Percentiles rank a stretch among this genome's conserved stretches.
Evolutionary conservation across 345 rosid species (phyloP).

Genomic region (Populus ilicifolia): DNA sequence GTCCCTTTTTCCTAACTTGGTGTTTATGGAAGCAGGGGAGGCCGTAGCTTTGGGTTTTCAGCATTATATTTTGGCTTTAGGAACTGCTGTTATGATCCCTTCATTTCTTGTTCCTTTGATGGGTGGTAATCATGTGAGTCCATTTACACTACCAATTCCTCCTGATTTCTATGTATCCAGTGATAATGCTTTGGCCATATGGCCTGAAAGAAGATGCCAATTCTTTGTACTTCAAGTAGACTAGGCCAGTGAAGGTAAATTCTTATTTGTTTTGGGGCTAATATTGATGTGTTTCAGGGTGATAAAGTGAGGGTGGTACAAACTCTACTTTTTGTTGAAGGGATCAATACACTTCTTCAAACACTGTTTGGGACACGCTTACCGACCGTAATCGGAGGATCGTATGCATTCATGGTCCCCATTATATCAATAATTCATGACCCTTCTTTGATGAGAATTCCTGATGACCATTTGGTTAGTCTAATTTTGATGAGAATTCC

Average conservation of each 20-base stretch:
- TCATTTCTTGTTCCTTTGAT: constrained; percentile 92
- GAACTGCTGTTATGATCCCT: constrained; percentile 99
- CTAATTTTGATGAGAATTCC: constrained; percentile 56
- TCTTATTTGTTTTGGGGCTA: background rate
- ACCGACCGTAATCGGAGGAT: constrained; percentile 94
- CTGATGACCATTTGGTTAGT: constrained; percentile 74
- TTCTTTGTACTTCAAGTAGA: background rate
- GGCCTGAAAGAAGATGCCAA: background rate
- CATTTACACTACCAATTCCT: background rate
- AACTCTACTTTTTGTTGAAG: constrained; percentile 86
- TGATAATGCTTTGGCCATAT: background rate
- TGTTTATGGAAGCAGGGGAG: constrained; percentile 58
- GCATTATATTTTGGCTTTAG: constrained; percentile 91
- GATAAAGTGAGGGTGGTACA: constrained; percentile 96
- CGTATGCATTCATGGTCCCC: constrained; percentile 96
- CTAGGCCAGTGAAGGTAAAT: background rate
- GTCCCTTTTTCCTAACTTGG: background rate
- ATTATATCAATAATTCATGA: constrained; percentile 86
- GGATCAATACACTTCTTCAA: constrained; percentile 85
- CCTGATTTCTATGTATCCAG: background rate
- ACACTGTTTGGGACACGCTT: constrained; percentile 89
- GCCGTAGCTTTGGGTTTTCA: constrained; percentile 90
- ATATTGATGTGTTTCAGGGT: constrained; percentile 47
- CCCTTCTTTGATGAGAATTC: constrained; percentile 63
- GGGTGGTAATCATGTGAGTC: constrained; percentile 88